Conservation (phyloP, 2,329 filamentous ascomycete species). For the Balansia obtecta region DNA sequence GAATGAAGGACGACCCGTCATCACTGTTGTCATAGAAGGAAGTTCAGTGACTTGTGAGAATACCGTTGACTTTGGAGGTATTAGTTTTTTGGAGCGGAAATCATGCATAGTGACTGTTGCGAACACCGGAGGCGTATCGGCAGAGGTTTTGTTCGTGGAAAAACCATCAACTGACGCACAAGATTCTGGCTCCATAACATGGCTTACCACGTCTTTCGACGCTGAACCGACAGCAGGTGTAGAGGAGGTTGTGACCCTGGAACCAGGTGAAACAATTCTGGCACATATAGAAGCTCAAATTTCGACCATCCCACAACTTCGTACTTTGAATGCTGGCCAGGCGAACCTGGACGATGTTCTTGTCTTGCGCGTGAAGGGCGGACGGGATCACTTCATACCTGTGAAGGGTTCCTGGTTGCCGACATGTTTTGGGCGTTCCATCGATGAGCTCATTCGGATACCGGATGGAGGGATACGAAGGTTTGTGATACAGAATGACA, state of each 20-base stretch:
- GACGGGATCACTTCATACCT: constrained; percentile 85
- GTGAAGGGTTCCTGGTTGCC: constrained; percentile 68
- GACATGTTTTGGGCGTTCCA: constrained; percentile 69
- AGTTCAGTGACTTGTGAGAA: constrained; percentile 29
- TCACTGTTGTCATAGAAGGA: constrained; percentile 70
- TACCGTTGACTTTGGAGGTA: constrained; percentile 65
- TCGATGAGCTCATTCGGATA: constrained; percentile 80
- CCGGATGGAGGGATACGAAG: constrained; percentile 66
- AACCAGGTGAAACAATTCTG: constrained; percentile 72
- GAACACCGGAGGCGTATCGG: constrained; percentile 76
- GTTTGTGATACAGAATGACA: constrained; percentile 26
- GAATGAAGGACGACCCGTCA: constrained; percentile 73
- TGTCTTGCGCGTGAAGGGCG: constrained; percentile 69
- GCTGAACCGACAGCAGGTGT: constrained; percentile 19
- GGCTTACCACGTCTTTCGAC: constrained; percentile 53
- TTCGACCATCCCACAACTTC: constrained; percentile 48
- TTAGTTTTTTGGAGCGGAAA: constrained; percentile 56
- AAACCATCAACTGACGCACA: constrained; percentile 42
- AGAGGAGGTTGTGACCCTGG: constrained; percentile 49
- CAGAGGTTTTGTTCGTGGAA: constrained; percentile 69
- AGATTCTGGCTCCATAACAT: constrained; percentile 35
- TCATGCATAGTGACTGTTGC: constrained; percentile 67
- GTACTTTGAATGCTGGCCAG: constrained; percentile 57
- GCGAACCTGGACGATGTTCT: constrained; percentile 70
- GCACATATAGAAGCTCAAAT: constrained; percentile 58